Evolutionary conservation across 768 basidiomycete genomes (phyloP).

Genomic region (Boletus rubroflammeus): DNA sequence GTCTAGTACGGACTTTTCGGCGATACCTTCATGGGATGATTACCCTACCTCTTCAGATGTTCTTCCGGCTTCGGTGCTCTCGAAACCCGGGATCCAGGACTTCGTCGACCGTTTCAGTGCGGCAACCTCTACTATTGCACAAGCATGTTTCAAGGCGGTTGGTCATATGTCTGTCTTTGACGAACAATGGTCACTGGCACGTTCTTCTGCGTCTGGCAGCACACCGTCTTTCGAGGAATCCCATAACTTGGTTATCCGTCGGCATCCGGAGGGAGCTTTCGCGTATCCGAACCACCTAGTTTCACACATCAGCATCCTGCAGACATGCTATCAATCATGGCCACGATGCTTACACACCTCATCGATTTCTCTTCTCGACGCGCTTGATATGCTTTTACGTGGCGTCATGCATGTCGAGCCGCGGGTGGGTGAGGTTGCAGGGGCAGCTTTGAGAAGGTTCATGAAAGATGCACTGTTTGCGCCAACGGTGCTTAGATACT

Average conservation of each 20-base stretch:
- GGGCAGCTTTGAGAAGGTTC: slow-evolving; percentile 65
- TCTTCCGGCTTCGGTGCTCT: slow-evolving; percentile 49
- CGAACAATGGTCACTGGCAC: slow-evolving; percentile 71
- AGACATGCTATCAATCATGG: slow-evolving; percentile 78
- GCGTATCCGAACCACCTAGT: slow-evolving; percentile 61
- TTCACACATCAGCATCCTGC: slow-evolving; percentile 67
- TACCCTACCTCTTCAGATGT: slow-evolving; percentile 69
- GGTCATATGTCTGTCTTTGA: slow-evolving; percentile 82
- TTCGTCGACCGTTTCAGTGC: slow-evolving; percentile 66
- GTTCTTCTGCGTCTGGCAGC: slow-evolving; percentile 33
- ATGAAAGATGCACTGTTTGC: slow-evolving; percentile 58
- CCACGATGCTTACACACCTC: slow-evolving; percentile 71
- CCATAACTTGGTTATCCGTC: slow-evolving; percentile 61
- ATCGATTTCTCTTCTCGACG: slow-evolving; percentile 50
- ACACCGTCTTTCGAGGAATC: slow-evolving; percentile 65
- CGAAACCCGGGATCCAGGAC: slow-evolving; percentile 66
- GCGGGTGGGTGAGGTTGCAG: slow-evolving; percentile 62
- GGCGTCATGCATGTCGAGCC: slow-evolving; percentile 88
- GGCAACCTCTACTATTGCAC: slow-evolving; percentile 54
- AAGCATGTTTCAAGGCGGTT: slow-evolving; percentile 57
- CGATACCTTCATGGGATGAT: slow-evolving; percentile 51
- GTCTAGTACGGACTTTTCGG: slow-evolving; percentile 61
- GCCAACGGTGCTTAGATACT: slow-evolving; percentile 55
- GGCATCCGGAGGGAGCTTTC: slow-evolving; percentile 59
- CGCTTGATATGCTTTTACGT: slow-evolving; percentile 74